Evolutionary conservation across 208 protist species (phyloP), one percentile per base, ranked within the genome.

Genomic region (Wallacemonas sp.): DNA sequence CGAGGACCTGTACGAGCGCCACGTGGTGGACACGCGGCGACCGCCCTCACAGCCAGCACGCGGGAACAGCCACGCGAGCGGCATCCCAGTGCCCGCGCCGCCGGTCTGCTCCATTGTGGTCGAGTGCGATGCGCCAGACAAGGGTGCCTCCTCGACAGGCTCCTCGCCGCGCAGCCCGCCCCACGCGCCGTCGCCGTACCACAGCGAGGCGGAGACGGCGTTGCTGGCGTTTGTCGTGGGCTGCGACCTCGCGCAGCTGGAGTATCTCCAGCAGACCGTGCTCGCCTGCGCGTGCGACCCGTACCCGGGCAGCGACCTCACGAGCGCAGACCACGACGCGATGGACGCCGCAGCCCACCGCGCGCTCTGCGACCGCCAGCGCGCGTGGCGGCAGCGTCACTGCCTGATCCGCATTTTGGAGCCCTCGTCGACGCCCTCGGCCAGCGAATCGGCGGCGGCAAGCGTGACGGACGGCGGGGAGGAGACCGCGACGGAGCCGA

Each of bases 221-320:
- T 31, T 65, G 59, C 31, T 62, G 31, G 10, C 48, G 18, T 72
- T 82, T 46, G 77, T 82, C 18, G 41, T 82, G n/a, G 77, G 77
- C 45, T 82, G 77, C 54, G 69, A 76, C 57, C 67, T 65, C 63
- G 68, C 69, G 41, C 73, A 79, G 72, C 76, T 73, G 72, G 69
- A 76, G 7, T 82, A 74, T 31, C 61, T 78, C 0, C 57, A 50
- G 5, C 61, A 61, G 22, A 63, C 64, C 16, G 61, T 66, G 31
- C 44, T 82, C 33, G 77, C 77, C 32, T 76, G 72, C 22, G 22
- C 31, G 38, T 50, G 61, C 29, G 65, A 59, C 22, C 65, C 72
- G 1, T 79, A 68, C 61, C 77, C 77, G 0, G 29, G 23, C 5
- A 28, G 39, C 14, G 63, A 36, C 7, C 20, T 61, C 16, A 14